Base-by-base conservation (phyloP, 345 rosid genomes). In the Moricandia arvensis region DNA sequence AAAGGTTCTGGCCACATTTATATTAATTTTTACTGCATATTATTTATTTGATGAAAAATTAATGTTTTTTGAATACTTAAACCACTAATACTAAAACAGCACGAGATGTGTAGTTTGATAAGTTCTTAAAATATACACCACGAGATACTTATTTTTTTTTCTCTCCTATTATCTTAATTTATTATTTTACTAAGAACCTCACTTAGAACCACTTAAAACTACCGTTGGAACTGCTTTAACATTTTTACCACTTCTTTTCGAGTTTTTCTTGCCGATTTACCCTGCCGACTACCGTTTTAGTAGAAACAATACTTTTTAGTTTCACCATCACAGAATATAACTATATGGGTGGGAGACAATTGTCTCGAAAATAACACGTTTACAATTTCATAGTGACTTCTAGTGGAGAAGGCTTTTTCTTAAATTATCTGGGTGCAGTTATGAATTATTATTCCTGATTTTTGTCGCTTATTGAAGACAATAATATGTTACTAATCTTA, bases 391-490 rank as follows among this genome's bases (percentile, higher is more conserved):
- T 74, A 27, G 57, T 65, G 72, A 43, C 38, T 51, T 66, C 9
- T 49, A 67, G 7, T 11, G 58, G 29, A n/a, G 15, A 9, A 21
- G 33, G 7, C 43, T 3, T 17, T 47, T n/a, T 24, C n/a, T 21
- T 11, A 0, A 35, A 2, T 34, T 38, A 38, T 34, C 17, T 55
- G 51, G 35, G 74, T 68, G 68, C 45, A 26, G 18, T 59, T 2
- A 75, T 37, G 8, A 35, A 51, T 60, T 51, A 37, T 69, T 41
- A 63, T 51, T 26, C 16, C 9, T 45, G 6, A 21, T 31, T 60
- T 17, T 76, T 37, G 55, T 76, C 71, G 71, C 38, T 18, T 63
- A 55, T 70, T 55, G 59, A 34, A 59, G 38, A 34, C 63, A 66
- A 16, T 34, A 71, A 71, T 16, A 3, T 26, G 17, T 66, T 71